Evolutionary conservation across 768 basidiomycete genomes (phyloP).

Genomic region (Asterophora parasitica): DNA sequence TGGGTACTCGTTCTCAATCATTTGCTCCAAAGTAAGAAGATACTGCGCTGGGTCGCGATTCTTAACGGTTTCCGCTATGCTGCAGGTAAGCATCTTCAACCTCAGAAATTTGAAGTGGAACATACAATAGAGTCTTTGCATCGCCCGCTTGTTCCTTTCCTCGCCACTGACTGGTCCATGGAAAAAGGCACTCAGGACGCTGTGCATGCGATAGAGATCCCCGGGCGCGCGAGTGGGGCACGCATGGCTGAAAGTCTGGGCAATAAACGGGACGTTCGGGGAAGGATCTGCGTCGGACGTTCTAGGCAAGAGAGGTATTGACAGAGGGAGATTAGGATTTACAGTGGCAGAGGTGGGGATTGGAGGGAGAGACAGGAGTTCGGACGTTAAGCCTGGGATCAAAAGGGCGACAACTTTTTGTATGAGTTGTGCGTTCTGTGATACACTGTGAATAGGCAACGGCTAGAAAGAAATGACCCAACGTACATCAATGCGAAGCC

Average conservation of each 20-base stretch:
- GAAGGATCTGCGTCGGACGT: conserved; percentile 20
- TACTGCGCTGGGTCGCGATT: conserved; percentile 67
- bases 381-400: conserved; percentile 81
- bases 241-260: conserved; percentile 84
- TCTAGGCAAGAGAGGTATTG: conserved; percentile 33
- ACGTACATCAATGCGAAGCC: conserved; percentile 80
- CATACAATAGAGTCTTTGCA: conserved; percentile 34
- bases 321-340: conserved; percentile 43
- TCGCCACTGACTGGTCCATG: conserved; percentile 72
- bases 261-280: conserved; percentile 58
- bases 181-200: conserved; percentile 79
- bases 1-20: conserved; percentile 94
- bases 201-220: conserved; percentile 80
- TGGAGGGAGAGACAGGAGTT: conserved; percentile 67
- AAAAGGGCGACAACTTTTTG: conserved; percentile 76
- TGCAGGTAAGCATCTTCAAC: conserved; percentile 3
- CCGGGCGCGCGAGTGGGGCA: conserved; percentile 93
- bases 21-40: conserved; percentile 73
- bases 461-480: not conserved
- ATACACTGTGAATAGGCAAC: not conserved
- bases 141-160: conserved; percentile 68
- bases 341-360: conserved; percentile 62
- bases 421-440: conserved; percentile 67
- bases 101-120: not conserved
- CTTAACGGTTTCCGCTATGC: conserved; percentile 53